These are phyloP conservation scores for Rosa lucieae DNA, from an alignment of 306 rosid species.

Conservation along the genomic window DNA sequence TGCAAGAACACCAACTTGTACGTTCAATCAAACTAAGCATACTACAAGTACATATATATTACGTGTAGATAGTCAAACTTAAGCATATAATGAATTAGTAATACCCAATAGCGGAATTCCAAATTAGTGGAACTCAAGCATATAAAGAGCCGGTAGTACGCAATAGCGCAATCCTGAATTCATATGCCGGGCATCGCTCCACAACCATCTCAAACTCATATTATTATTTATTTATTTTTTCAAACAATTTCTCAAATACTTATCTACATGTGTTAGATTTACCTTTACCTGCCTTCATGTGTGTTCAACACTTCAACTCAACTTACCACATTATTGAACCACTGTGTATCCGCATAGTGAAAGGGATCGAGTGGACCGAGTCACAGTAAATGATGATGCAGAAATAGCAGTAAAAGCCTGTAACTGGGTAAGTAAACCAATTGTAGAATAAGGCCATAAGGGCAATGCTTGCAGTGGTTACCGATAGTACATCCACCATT, in stretches of 20 bases:
- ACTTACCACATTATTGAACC: background rate
- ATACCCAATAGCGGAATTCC: no score
- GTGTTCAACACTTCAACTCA: background rate
- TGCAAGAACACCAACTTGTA: no score
- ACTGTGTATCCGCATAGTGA: background rate
- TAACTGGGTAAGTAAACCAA: background rate
- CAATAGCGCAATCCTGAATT: no score
- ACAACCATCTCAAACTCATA: background rate
- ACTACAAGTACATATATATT: no score
- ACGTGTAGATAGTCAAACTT: background rate
- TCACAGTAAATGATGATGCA: background rate
- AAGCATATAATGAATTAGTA: background rate
- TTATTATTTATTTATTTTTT: background rate
- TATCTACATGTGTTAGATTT: background rate
- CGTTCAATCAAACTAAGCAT: no score
- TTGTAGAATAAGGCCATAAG: background rate
- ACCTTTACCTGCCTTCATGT: background rate
- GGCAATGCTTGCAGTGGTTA: background rate
- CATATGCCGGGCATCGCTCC: no score
- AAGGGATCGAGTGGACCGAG: background rate
- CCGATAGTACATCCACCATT: background rate
- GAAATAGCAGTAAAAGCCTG: background rate
- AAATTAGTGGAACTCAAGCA: no score
- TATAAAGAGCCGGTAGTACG: no score
- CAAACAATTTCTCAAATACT: background rate